A percentile compares a stretch with the other conserved stretches of the same genome.
phyloP scores from a whole-genome alignment of 352 stramenopile genomes.

The Globisporangium spinosum region DNA sequence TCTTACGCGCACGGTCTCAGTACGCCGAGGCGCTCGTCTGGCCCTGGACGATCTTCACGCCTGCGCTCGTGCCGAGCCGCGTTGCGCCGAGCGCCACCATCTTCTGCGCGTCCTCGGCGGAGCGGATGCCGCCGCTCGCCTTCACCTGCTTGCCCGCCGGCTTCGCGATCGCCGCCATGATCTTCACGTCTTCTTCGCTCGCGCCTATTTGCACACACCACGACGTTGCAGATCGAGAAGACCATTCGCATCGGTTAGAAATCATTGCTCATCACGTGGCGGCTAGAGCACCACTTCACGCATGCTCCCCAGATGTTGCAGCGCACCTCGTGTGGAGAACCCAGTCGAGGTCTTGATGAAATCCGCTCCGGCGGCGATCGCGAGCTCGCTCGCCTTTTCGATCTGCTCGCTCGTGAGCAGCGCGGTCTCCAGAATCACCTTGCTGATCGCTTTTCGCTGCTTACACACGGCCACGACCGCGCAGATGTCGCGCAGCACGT shows the following conservation, averaged over 20 bases:
- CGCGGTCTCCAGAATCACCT: conserved; percentile 86
- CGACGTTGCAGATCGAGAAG: too few species aligned
- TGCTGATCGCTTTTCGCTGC: conserved; percentile 46
- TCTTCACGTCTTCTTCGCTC: conserved; percentile 70
- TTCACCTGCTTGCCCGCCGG: conserved; percentile 73
- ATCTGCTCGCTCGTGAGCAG: conserved; percentile 72
- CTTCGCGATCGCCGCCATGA: conserved; percentile 66
- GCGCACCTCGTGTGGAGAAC: conserved; percentile 69
- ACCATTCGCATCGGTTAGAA: neutral
- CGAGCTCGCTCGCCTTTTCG: conserved; percentile 59
- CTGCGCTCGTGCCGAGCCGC: conserved; percentile 61
- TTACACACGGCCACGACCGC: conserved; percentile 71
- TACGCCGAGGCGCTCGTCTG: conserved; percentile 27
- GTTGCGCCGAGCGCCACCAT: conserved; percentile 75
- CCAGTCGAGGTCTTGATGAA: conserved; percentile 89
- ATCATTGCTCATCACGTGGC: neutral
- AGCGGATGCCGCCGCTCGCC: conserved; percentile 77
- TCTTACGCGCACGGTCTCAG: conserved; percentile 2
- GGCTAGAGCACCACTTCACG: too few species aligned
- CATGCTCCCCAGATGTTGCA: too few species aligned
- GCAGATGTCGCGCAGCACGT: conserved; percentile 71
- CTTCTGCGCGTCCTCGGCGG: conserved; percentile 50
- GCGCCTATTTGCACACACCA: conserved; percentile 29
- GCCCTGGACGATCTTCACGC: conserved; percentile 62
- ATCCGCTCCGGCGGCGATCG: conserved; percentile 63